A percentile compares a stretch with the other conserved stretches of the same genome.
Conservation (phyloP, 345 rosid genomes). For the Lumnitzera racemosa region DNA sequence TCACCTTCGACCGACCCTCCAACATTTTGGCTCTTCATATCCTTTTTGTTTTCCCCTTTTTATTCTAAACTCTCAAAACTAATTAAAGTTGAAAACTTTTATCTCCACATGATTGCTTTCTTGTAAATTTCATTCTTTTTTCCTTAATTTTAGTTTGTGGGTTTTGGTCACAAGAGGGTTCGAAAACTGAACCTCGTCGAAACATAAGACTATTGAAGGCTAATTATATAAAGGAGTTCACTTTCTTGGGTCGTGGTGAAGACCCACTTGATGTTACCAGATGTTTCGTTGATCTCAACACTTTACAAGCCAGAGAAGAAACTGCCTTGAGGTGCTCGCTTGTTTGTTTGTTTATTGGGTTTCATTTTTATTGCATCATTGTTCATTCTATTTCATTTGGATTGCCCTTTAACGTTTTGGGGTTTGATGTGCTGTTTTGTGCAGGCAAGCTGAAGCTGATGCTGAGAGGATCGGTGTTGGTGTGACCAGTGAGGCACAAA, state of each 20-base stretch:
- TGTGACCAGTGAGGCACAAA: constrained; percentile 84
- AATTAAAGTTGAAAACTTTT: background rate
- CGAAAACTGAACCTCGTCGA: constrained; percentile 39
- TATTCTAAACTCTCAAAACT: background rate
- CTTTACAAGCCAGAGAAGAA: constrained; percentile 69
- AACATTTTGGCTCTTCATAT: constrained; percentile 95
- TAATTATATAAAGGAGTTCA: constrained; percentile 57
- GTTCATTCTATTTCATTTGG: background rate
- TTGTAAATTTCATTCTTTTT: background rate
- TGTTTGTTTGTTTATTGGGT: background rate
- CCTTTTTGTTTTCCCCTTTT: constrained; percentile 29
- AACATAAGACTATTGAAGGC: constrained; percentile 70
- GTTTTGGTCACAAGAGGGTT: constrained; percentile 53
- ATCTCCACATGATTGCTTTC: background rate
- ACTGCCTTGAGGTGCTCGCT: constrained; percentile 62
- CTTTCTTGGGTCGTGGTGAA: constrained; percentile 60
- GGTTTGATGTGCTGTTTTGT: constrained; percentile 3
- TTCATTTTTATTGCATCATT: background rate
- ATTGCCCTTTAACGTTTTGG: background rate
- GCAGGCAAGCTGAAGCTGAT: constrained; percentile 82
- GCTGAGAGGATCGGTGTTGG: constrained; percentile 93
- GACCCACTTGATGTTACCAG: constrained; percentile 70
- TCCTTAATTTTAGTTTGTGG: background rate
- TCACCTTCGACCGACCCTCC: constrained; percentile 82
- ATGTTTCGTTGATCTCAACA: constrained; percentile 54